phyloP scores from a whole-genome alignment of 148 eudicot genomes.

The Arbutus unedo region DNA sequence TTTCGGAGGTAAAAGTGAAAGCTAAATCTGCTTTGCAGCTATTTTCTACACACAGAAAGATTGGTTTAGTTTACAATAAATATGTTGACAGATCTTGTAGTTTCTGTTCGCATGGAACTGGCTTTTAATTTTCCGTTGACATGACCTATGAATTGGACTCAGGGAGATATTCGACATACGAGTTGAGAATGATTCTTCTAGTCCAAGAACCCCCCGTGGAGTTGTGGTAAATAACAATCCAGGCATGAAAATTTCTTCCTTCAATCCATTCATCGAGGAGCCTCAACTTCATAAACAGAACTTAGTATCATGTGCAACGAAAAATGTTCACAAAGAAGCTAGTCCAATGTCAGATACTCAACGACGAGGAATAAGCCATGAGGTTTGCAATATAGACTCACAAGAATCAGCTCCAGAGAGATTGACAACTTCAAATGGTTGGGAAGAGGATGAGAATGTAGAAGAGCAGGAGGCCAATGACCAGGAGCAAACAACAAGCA shows the following conservation, averaged over 20 bases:
- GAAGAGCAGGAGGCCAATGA: background rate
- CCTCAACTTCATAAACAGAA: background rate
- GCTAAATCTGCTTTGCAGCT: background rate
- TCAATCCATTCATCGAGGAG: constrained; percentile 7
- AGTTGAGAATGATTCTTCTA: background rate
- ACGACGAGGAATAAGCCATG: constrained; percentile 8
- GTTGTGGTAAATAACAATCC: background rate
- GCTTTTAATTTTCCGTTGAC: background rate
- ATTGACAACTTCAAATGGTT: background rate
- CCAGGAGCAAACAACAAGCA: constrained; percentile 15
- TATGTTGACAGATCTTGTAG: background rate
- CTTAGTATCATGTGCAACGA: background rate
- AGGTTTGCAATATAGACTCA: constrained; percentile 2
- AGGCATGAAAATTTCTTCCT: background rate
- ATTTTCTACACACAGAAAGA: background rate
- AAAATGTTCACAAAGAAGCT: constrained; percentile 21
- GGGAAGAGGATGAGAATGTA: background rate
- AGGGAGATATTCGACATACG: constrained; percentile 29
- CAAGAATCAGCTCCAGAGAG: background rate
- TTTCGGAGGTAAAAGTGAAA: background rate
- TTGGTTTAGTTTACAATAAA: background rate
- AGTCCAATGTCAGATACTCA: constrained; percentile 11
- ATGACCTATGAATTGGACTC: constrained; percentile 7
- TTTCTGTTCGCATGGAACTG: background rate
- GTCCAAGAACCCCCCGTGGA: background rate